These are phyloP conservation scores for Dryas octopetala DNA, from an alignment of 306 rosid species.

Conservation along the genomic window DNA sequence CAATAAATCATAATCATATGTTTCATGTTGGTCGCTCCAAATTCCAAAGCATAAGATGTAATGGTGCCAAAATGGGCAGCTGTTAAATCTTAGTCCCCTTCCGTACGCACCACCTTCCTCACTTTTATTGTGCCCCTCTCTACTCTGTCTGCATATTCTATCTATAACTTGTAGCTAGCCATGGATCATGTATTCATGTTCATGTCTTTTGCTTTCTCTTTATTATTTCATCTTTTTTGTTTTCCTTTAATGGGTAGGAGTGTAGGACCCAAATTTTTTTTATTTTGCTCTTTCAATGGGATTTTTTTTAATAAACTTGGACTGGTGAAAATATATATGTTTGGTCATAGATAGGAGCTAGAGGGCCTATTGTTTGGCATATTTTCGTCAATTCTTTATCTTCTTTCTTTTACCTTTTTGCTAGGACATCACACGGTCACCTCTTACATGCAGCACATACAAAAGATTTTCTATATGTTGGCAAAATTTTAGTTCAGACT, in stretches of 20 bases:
- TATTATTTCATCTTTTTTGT: constrained; percentile 18
- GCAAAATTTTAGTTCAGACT: too few relatives aligned
- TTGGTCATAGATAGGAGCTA: neutral
- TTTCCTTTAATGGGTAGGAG: constrained; percentile 29
- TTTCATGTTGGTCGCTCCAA: constrained; percentile 23
- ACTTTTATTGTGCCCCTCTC: constrained; percentile 19
- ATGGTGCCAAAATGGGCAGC: constrained; percentile 27
- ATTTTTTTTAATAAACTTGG: neutral
- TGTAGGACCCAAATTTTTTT: constrained; percentile 22
- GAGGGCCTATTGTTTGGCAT: neutral
- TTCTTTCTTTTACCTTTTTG: neutral
- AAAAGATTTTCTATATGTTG: neutral
- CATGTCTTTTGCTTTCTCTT: constrained; percentile 7
- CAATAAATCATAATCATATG: constrained; percentile 21
- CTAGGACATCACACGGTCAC: neutral
- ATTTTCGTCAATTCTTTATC: neutral
- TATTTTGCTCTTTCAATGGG: neutral
- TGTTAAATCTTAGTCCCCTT: constrained; percentile 64
- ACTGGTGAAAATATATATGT: neutral
- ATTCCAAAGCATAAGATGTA: constrained; percentile 17
- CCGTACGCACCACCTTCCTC: constrained; percentile 46
- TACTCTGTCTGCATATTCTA: constrained; percentile 8
- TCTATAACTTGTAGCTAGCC: neutral
- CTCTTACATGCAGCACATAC: neutral
- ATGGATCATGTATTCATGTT: constrained; percentile 1